Conservation (phyloP, 2,329 filamentous ascomycete species). For the Penicillium nordicum region DNA sequence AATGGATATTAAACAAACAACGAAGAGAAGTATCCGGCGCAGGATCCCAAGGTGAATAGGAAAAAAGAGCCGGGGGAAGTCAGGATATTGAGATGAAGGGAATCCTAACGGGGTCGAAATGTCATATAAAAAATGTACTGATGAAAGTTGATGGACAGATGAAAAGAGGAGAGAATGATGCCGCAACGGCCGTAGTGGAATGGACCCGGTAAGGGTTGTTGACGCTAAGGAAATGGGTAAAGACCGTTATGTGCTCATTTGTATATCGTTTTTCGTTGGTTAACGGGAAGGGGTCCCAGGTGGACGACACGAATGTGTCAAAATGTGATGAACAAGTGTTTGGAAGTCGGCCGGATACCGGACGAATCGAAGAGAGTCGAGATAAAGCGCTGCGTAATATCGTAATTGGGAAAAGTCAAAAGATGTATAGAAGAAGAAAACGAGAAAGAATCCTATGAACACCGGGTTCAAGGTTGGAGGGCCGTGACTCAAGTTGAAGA, state of each 20-base stretch:
- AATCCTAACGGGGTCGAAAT: constrained; percentile 4
- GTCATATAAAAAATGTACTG: constrained; percentile 27
- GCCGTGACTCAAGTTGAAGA: constrained; percentile 31
- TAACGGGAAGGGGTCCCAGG: constrained; percentile 13
- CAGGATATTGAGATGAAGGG: constrained; percentile 4
- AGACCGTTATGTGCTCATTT: constrained; percentile 43
- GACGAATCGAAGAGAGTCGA: constrained; percentile 12
- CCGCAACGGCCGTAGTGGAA: constrained; percentile 27
- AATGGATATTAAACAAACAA: constrained; percentile 26
- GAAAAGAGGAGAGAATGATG: constrained; percentile 24
- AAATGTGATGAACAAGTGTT: constrained; percentile 1
- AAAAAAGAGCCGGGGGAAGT: constrained; percentile 10
- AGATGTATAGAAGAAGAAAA: constrained; percentile 27
- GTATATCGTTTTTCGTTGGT: constrained; percentile 35
- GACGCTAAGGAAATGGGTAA: constrained; percentile 35
- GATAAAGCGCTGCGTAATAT: constrained; percentile 41
- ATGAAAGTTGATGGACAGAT: constrained; percentile 23
- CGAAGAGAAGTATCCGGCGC: constrained; percentile 25
- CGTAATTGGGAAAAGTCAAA: constrained; percentile 31
- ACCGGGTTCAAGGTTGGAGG: constrained; percentile 34
- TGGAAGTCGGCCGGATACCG: constrained; percentile 11
- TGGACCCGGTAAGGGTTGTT: constrained; percentile 24
- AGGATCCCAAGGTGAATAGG: constrained; percentile 21
- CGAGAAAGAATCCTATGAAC: constrained; percentile 33
- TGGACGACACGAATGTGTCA: constrained; percentile 12